Conservation (phyloP, 2,329 filamentous ascomycete species). For the Colletotrichum melonis region DNA sequence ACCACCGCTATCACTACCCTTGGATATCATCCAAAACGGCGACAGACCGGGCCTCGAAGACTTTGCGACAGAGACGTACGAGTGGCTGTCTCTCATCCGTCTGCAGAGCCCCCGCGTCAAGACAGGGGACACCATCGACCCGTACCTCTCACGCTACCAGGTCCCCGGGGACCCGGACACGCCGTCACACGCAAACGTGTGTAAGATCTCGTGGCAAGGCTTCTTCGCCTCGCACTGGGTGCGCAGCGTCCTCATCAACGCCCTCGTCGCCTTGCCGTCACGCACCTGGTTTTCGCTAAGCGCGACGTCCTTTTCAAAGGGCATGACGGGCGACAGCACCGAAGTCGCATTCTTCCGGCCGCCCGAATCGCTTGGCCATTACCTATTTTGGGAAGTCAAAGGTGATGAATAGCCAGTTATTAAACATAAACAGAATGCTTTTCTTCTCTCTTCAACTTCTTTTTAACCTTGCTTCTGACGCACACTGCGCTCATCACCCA, state of each 20-base stretch:
- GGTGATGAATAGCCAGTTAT: slow-evolving; percentile 45
- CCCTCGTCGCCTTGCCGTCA: slow-evolving; percentile 55
- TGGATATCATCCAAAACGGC: slow-evolving; percentile 44
- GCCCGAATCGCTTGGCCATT: slow-evolving; percentile 61
- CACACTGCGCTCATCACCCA: slow-evolving; percentile 73
- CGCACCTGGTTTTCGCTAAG: slow-evolving; percentile 67
- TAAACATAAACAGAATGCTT: neutral
- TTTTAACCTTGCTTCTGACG: slow-evolving; percentile 69
- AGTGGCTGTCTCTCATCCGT: slow-evolving; percentile 79
- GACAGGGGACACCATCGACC: slow-evolving; percentile 69
- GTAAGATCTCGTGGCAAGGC: slow-evolving; percentile 69
- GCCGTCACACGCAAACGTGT: slow-evolving; percentile 48
- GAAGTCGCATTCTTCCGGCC: slow-evolving; percentile 67
- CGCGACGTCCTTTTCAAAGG: slow-evolving; percentile 62
- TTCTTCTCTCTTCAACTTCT: neutral
- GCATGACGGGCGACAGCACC: slow-evolving; percentile 54
- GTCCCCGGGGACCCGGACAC: slow-evolving; percentile 56
- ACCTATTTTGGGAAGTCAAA: slow-evolving; percentile 70
- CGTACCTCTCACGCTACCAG: slow-evolving; percentile 76
- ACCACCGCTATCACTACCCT: slow-evolving; percentile 44
- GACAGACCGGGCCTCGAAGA: slow-evolving; percentile 69
- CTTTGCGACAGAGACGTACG: slow-evolving; percentile 72
- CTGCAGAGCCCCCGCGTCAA: slow-evolving; percentile 73
- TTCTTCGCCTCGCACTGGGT: slow-evolving; percentile 67
- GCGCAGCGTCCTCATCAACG: slow-evolving; percentile 57